Evolutionary conservation across 805 yeast species (phyloP), one percentile per base, ranked within the genome.

Genomic region (Pichia gijzeniarum): DNA sequence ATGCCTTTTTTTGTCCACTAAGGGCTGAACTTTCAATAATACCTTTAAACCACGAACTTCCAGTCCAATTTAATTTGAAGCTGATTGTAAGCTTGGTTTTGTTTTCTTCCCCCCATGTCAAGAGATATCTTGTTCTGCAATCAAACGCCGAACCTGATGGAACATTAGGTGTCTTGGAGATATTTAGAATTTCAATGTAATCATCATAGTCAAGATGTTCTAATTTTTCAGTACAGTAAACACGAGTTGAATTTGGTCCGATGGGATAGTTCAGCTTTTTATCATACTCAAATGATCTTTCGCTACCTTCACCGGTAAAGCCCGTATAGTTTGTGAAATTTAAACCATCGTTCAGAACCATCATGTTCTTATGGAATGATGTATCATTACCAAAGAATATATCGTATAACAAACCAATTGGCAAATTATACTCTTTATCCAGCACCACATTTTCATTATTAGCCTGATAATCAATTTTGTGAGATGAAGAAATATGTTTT

Each of bases 241-340:
- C 79, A 46, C 74, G 79, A 2, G 99, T 90, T 20, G 91, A 87
- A 56, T 87, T 89, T 12, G 99, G 99, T 0, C 99, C 99, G 32
- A 93, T 79, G 1, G 96, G 76, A 43, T 77, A 89, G 43, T 80
- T 79, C 46, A 93, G 70, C 1, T 83, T 87, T 62, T 86, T 86
- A 40, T 76, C 73, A 62, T 90, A 93, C 4, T 74, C 71, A 59
- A 76, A 90, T 3, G 66, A 61, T 44, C 95, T 64, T 10, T 41
- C 41, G 14, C 31, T 35, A 4, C 70, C 74, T 1, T 65, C 55
- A 9, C 71, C 70, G 21, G 67, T 70, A 44, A 72, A 71, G 14
- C 59, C 50, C 8, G 58, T 61, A 44, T 67, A 71, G 7, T 58
- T 63, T 1, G 76, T 58, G 34, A 77, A 63, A 20, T 74, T 71